A percentile compares a stretch with the other conserved stretches of the same genome.
phyloP scores from a whole-genome alignment of 2,329 filamentous ascomycete species.

The Fusarium sp. region DNA sequence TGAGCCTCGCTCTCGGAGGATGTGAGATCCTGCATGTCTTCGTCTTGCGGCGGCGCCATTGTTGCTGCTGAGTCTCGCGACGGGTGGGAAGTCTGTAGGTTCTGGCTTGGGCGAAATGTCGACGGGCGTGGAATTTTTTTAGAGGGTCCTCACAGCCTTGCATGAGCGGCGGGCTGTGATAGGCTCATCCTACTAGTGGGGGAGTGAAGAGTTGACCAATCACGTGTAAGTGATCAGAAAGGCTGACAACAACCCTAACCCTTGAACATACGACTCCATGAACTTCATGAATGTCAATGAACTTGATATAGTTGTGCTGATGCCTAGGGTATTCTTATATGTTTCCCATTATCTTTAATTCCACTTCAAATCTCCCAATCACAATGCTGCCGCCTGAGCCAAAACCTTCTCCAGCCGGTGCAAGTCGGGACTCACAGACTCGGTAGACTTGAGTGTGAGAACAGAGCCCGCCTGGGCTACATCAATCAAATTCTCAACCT shows the following conservation, averaged over 20 bases:
- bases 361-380: neutral
- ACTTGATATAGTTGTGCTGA: neutral
- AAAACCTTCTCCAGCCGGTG: conserved; percentile 58
- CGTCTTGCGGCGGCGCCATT: conserved; percentile 50
- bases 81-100: conserved; percentile 24
- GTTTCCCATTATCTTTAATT: neutral
- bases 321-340: conserved; percentile 4
- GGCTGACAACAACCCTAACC: conserved; percentile 40
- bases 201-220: conserved; percentile 33
- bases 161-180: conserved; percentile 26
- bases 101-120: conserved; percentile 37
- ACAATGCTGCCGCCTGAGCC: conserved; percentile 38
- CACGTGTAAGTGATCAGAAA: conserved; percentile 6
- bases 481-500: conserved; percentile 73
- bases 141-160: conserved; percentile 48
- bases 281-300: neutral
- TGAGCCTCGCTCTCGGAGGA: conserved; percentile 48
- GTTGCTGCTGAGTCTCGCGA: conserved; percentile 24
- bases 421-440: conserved; percentile 76
- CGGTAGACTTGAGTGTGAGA: conserved; percentile 78
- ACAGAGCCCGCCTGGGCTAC: conserved; percentile 86
- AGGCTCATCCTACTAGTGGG: conserved; percentile 21
- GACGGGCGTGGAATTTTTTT: conserved; percentile 48
- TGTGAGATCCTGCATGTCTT: conserved; percentile 43
- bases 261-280: conserved; percentile 4